Base-by-base conservation (phyloP, 2,329 filamentous ascomycete genomes). In the Atkinsonella hypoxylon region DNA sequence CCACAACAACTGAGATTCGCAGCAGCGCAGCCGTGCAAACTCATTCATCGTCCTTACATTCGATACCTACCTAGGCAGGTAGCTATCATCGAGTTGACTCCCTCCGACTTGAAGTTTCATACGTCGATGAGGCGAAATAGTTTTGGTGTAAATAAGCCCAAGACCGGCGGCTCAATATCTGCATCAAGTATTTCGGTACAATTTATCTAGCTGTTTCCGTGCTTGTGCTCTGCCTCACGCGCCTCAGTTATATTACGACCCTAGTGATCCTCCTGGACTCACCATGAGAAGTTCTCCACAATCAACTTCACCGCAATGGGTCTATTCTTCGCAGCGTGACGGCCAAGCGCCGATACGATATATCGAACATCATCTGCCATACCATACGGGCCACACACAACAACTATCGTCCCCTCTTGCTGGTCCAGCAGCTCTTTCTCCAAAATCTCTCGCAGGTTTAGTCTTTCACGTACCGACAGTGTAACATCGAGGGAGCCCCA, bases 361-460 rank as follows among this genome's bases (percentile, higher is more conserved):
- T 43, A 52, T 7, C 58, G 49, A 18, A 58, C 58, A 18, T 58
- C 54, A 31, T 60, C 58, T 10, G 57, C 54, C 57, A 60, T 55
- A 34, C 48, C 51, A 2, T 52, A 44, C 15, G 58, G 56, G 4
- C 58, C 58, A 36, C 57, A 60, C 15, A 60, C 57, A 39, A 60
- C 51, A 2, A 60, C 56, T 11, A 52, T 54, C 13, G 57, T 55
- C 2, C 58, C 58, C 3, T 51, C 56, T 18, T 40, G 49, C 20
- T 51, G 32, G 18, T 36, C 46, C 4, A 34, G 18, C 7, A 59
- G 36, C n/a, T 58, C 53, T n/a, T 50, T 48, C 41, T 54, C 51
- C 7, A 60, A 39, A 13, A 56, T 34, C 4, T 45, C 42, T 31
- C 54, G 47, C 26, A 59, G 41, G 32, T 56, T 46, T 13, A 60